These are phyloP conservation scores for Knoxdaviesia proteae DNA, from an alignment of 2,329 filamentous ascomycete genomes.

Conservation along the genomic window DNA sequence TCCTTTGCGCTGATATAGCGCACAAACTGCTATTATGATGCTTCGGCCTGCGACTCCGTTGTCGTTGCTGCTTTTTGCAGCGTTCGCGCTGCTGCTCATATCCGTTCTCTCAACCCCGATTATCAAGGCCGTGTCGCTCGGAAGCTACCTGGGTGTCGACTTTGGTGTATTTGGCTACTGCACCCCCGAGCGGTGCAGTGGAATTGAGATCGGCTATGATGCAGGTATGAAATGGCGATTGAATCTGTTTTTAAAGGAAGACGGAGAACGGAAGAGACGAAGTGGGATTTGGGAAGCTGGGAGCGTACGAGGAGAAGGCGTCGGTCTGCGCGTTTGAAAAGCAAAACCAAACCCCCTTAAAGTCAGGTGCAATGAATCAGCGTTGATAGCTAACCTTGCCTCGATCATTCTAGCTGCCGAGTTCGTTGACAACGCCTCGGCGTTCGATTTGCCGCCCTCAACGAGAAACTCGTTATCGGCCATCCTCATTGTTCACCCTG, in stretches of 20 bases:
- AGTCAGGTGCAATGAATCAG: neutral
- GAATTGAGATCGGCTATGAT: slow-evolving; percentile 67
- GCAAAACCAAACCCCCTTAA: neutral
- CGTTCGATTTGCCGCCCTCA: slow-evolving; percentile 34
- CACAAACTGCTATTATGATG: slow-evolving; percentile 27
- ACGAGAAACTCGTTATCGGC: slow-evolving; percentile 51
- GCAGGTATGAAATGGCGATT: slow-evolving; percentile 36
- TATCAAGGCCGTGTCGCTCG: slow-evolving; percentile 66
- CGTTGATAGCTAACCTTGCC: neutral
- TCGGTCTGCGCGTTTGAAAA: no score
- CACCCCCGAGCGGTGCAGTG: slow-evolving; percentile 38
- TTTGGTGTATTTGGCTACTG: slow-evolving; percentile 94
- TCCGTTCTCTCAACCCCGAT: slow-evolving; percentile 84
- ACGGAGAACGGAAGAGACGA: no score
- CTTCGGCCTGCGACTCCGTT: slow-evolving; percentile 84
- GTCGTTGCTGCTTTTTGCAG: slow-evolving; percentile 62
- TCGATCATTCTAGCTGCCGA: slow-evolving; percentile 2
- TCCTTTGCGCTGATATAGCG: no score
- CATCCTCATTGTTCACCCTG: slow-evolving; percentile 79
- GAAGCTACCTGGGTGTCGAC: slow-evolving; percentile 50
- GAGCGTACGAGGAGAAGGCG: no score
- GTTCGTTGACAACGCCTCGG: slow-evolving; percentile 11
- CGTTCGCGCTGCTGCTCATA: slow-evolving; percentile 69
- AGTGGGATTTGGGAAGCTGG: no score
- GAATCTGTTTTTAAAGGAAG: neutral